These are phyloP conservation scores for Thielaviopsis euricoi DNA, from an alignment of 2,329 filamentous ascomycete genomes.

Conservation along the genomic window DNA sequence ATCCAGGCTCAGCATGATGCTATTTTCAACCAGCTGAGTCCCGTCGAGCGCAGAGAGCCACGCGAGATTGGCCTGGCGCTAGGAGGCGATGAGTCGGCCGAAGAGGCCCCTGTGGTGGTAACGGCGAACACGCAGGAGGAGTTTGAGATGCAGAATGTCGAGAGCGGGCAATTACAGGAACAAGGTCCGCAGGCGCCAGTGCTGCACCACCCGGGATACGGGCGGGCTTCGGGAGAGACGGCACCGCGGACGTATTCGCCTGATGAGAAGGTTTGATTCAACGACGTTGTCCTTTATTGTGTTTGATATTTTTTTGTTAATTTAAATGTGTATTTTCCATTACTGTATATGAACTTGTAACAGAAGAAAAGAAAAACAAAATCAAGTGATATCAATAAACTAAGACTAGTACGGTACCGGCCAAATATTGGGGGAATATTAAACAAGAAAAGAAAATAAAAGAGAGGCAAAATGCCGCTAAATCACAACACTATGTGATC, in stretches of 20 bases:
- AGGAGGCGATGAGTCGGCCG: not conserved
- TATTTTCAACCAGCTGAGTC: conserved; percentile 5
- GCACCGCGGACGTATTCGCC: conserved; percentile 14
- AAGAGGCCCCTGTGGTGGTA: conserved; percentile 1
- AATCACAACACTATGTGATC: conserved; percentile 4
- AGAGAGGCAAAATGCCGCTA: not conserved
- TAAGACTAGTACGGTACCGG: too few relatives aligned
- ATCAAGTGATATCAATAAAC: too few relatives aligned
- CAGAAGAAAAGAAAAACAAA: too few relatives aligned
- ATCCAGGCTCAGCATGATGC: conserved; percentile 12
- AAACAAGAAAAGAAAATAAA: not conserved
- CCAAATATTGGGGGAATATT: not conserved
- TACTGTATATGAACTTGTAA: too few relatives aligned
- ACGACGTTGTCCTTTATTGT: not conserved
- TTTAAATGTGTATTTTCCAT: too few relatives aligned
- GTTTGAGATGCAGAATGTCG: conserved; percentile 33
- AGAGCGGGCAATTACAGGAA: conserved; percentile 17
- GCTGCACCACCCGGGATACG: conserved; percentile 30
- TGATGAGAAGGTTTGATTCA: not conserved
- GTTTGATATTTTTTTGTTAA: not conserved
- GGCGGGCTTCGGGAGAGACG: conserved; percentile 19
- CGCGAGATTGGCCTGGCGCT: conserved; percentile 14
- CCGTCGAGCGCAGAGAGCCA: not conserved
- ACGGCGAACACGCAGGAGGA: conserved; percentile 18
- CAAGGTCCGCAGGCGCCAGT: conserved; percentile 22